Evolutionary conservation across 495 filamentous ascomycete genomes (phyloP), one percentile per base, ranked within the genome.

Genomic region (Penicillium lividum): DNA sequence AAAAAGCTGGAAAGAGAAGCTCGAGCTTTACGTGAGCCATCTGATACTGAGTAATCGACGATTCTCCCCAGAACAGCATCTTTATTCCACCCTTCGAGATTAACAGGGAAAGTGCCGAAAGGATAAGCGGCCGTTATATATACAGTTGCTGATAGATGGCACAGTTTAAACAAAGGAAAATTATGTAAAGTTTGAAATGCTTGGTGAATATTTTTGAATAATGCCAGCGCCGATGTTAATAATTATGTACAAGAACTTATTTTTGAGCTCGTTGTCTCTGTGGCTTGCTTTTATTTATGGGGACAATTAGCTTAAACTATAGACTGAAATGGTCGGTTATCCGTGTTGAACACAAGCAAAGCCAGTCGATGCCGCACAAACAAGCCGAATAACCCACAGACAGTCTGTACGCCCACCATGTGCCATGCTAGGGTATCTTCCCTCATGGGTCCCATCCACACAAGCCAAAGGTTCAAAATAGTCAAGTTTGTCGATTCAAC

Each of bases 391-490:
- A 96, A 63, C 5, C 93, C 93, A 53, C 86, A 81, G 1, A 81
- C 67, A 16, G 77, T 73, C 79, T 98, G 94, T 73, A 97, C 79
- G 28, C 64, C 75, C 44, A 92, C 77, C 54, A 98, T 80, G 66
- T 89, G 90, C 61, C 84, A 76, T 10, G 91, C 90, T 15, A 98
- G 78, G 38, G 84, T 79, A 71, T 97, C 89, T 68, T 98, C 94
- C 53, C 86, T 83, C 85, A 93, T 86, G 0, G 95, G 94, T 1
- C 94, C 94, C 73, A 91, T 86, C 91, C 91, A 96, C 28, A 98
- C 90, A 49, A 98, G 74, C 94, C 93, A 98, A 44, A 98, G 80
- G 66, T 98, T 98, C 56, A 98, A 70, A 16, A 98, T 82, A 0
- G 94, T 98, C 52, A 98, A 78, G 63, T 98, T 98, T n/a, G 82